Conservation (phyloP, 345 rosid genomes). For the Barbarea vulgaris region DNA sequence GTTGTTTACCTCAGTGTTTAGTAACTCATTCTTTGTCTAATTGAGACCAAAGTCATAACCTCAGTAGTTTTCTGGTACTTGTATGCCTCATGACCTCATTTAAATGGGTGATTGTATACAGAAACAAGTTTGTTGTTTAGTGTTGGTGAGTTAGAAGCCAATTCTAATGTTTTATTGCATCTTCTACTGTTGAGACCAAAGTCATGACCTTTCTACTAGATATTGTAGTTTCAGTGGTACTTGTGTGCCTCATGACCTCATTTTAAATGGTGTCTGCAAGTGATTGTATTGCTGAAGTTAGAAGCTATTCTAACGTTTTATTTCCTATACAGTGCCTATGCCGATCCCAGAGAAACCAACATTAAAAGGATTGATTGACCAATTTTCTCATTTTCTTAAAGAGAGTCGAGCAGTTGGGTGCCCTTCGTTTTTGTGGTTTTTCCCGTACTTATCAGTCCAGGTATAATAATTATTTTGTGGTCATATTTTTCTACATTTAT, state of each 20-base stretch:
- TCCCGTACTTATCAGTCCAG: slow-evolving; percentile 69
- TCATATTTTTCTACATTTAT: not conserved
- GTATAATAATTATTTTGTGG: slow-evolving; percentile 35
- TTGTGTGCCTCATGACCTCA: not conserved
- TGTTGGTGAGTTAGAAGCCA: no score
- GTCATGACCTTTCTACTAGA: not conserved
- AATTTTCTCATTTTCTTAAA: slow-evolving; percentile 54
- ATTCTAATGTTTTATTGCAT: no score
- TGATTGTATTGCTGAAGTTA: not conserved
- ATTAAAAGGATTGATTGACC: slow-evolving; percentile 63
- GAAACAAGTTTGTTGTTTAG: no score
- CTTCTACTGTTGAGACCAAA: no score
- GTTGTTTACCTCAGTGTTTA: no score
- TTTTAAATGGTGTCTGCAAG: no score
- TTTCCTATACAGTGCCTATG: slow-evolving; percentile 75
- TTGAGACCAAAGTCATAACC: no score
- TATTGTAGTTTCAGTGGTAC: not conserved
- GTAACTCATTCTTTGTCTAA: no score
- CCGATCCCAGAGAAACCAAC: slow-evolving; percentile 78
- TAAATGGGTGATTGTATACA: no score
- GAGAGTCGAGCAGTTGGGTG: slow-evolving; percentile 71
- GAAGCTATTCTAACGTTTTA: not conserved
- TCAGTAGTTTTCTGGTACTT: no score
- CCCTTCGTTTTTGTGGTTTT: slow-evolving; percentile 76
- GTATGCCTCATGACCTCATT: no score